Base-by-base conservation (phyloP, 2,329 filamentous ascomycete genomes). In the Fusarium brevicatenulatum region DNA sequence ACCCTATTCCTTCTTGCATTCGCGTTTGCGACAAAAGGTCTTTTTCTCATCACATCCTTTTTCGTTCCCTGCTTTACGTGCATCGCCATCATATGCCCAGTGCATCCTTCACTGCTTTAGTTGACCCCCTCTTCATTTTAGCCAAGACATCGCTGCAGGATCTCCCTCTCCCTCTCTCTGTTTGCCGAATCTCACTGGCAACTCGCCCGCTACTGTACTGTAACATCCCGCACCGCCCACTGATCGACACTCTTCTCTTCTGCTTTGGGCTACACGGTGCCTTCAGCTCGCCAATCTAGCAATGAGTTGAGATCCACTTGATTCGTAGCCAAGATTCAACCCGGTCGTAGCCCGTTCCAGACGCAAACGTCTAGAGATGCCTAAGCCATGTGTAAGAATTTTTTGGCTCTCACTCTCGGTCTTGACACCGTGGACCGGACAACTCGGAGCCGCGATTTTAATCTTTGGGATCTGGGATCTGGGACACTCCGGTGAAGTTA, bases 271-370 rank as follows among this genome's bases (percentile, higher is more conserved):
- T 21, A 36, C 32, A 23, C 32, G n/a, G 42, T 34, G 40, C 30
- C 57, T 44, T 68, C 71, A 73, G 58, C 70, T 73, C 71, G 71
- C 71, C 57, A 68, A 73, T 73, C 70, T 73, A 37, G 13, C 32
- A 15, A 37, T 36, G 25, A 34, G 55, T n/a, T 37, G 32, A 23
- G 55, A 9, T 56, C 63, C 63, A 67, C 66, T 39, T 34, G 32
- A 40, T 60, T 37, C 23, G 32, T 21, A 55, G 52, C 52, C 46
- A 50, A 49, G 46, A 64, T 39, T 23, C 23, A 53, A 19, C 57
- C 47, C 16, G 19, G 58, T 30, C 30, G 25, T 37, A 40, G 49
- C 49, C 49, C 42, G 63, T 49, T 66, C 58, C 40, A 66, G 58
- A n/a, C 49, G 60, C 42, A 43, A 55, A 39, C 36, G 21, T 42